Evolutionary conservation across 441 rosid genomes (phyloP), one percentile per base, ranked within the genome.

Genomic region (Populus hybrid): DNA sequence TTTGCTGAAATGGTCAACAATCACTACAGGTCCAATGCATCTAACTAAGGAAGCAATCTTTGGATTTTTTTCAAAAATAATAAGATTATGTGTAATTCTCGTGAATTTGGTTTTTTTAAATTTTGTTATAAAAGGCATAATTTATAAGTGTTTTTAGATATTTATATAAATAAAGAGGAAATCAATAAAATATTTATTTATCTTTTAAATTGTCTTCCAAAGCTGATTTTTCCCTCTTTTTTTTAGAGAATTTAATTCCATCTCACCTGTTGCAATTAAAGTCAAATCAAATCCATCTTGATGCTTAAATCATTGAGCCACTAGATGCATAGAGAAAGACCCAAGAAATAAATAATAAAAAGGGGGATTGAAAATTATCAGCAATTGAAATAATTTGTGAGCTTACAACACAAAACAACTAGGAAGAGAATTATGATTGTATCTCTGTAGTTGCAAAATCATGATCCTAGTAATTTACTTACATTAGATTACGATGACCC

Each of bases 371-470:
- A 30, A 40, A 73, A 24, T 38, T 36, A 66, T 4, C 21, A 64
- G 59, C 53, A 35, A 5, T 7, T 35, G 18, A 38, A 79, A 59
- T 3, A 32, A 38, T 28, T 42, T 67, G 16, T 20, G 61, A 67
- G 70, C 50, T 24, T 79, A 79, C 72, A 75, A 30, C 32, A 79
- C 40, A 23, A 76, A 76, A 53, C 78, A 73, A 67, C 68, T 9
- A 59, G 26, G 30, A 59, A 73, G 53, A 72, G 65, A 53, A n/a
- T 71, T 57, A 0, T 24, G 6, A 73, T 14, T 40, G 21, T 14
- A n/a, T 71, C 79, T 68, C 81, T 23, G 5, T 16, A 20, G 77
- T 68, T 65, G 79, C 80, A 73, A 85, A 83, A 61, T 76, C 23
- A 28, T n/a, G 2, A 24, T 16, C 14, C 28, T 65, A 14, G 16